These are phyloP conservation scores for Metarhizium brunneum DNA, from an alignment of 2,329 filamentous ascomycete genomes.

Conservation along the genomic window DNA sequence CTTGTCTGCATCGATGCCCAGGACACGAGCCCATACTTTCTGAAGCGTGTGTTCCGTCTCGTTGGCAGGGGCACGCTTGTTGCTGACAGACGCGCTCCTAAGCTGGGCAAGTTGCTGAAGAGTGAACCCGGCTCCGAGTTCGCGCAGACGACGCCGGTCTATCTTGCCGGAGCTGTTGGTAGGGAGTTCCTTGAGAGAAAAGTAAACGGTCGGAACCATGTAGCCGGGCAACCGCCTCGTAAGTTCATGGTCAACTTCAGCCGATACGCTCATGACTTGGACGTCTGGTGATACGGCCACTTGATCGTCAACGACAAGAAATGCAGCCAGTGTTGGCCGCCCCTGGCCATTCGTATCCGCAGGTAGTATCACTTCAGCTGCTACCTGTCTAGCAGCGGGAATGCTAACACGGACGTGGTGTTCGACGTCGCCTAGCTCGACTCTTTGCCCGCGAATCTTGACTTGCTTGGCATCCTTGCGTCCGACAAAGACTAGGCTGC, in stretches of 20 bases:
- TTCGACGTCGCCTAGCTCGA: slow-evolving; percentile 30
- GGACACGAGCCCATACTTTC: slow-evolving; percentile 13
- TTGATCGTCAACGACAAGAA: background rate
- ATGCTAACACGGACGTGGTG: background rate
- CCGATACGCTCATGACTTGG: background rate
- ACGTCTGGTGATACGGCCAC: slow-evolving; percentile 4
- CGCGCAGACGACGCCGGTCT: background rate
- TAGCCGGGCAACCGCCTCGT: background rate
- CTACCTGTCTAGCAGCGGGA: background rate
- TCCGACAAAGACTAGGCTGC: slow-evolving; percentile 18
- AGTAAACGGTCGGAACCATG: background rate
- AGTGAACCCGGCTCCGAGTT: background rate
- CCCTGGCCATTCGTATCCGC: background rate
- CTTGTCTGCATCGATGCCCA: slow-evolving; percentile 13
- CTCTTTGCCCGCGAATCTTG: slow-evolving; percentile 40
- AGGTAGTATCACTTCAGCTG: slow-evolving; percentile 7
- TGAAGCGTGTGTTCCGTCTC: slow-evolving; percentile 12
- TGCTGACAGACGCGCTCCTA: background rate
- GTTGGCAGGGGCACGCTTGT: slow-evolving; percentile 6
- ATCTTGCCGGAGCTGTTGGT: background rate
- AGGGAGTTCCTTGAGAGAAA: background rate
- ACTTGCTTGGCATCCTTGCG: slow-evolving; percentile 36
- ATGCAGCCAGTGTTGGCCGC: background rate
- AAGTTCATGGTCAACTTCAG: background rate
- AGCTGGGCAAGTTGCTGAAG: background rate